Conservation (phyloP, 495 filamentous ascomycete genomes). For the Gamarada debralockiae region DNA sequence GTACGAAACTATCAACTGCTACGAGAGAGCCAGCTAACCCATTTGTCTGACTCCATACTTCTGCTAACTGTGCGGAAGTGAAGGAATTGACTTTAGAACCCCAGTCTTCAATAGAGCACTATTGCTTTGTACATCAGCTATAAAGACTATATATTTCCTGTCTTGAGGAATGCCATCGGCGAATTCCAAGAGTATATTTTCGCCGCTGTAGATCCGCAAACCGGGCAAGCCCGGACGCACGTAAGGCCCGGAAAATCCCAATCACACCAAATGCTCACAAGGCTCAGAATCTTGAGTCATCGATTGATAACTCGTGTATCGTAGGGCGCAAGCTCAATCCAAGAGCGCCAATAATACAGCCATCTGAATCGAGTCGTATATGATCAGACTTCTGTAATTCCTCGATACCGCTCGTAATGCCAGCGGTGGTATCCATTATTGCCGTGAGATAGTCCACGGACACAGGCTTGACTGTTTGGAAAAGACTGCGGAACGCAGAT, state of each 20-base stretch:
- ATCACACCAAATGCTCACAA: conserved; percentile 1
- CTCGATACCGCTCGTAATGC: conserved; percentile 1
- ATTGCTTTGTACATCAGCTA: not conserved
- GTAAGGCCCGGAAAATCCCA: not conserved
- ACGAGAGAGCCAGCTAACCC: not conserved
- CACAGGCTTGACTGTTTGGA: not conserved
- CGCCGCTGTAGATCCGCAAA: not conserved
- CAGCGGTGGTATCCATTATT: not conserved
- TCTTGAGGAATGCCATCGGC: not conserved
- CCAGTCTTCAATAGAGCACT: not conserved
- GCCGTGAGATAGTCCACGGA: not conserved
- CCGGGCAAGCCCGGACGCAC: not conserved
- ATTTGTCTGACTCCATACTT: not conserved
- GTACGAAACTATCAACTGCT: not conserved
- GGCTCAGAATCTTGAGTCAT: not conserved
- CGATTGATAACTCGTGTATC: conserved; percentile 1
- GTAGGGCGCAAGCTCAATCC: conserved; percentile 2
- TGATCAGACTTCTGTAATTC: conserved; percentile 1
- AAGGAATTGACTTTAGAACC: not conserved
- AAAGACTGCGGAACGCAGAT: conserved; percentile 1
- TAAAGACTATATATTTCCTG: not conserved
- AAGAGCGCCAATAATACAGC: not conserved
- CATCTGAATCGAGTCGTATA: not conserved
- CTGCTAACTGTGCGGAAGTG: not conserved
- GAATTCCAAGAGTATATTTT: not conserved